phyloP scores from a whole-genome alignment of 2,329 filamentous ascomycete genomes.

The Colletotrichum incanum region DNA sequence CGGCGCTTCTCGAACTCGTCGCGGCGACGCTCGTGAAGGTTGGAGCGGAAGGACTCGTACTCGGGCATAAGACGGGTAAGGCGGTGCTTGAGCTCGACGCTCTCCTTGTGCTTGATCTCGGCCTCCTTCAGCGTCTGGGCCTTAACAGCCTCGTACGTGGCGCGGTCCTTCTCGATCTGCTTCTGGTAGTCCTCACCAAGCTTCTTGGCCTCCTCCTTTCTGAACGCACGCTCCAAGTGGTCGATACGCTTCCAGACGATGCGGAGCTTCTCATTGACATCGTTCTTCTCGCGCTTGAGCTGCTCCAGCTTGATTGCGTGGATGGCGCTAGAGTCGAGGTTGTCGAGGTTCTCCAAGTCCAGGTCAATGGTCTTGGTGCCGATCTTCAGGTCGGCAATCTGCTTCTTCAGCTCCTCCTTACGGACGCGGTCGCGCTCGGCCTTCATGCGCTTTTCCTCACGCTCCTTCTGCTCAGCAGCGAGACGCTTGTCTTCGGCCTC shows the following conservation, averaged over 20 bases:
- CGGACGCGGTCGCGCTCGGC: constrained; percentile 92
- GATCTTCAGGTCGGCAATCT: constrained; percentile 91
- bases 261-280: constrained; percentile 90
- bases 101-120: constrained; percentile 91
- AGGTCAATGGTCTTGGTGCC: constrained; percentile 83
- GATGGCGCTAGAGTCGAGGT: constrained; percentile 90
- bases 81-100: constrained; percentile 93
- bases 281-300: constrained; percentile 98
- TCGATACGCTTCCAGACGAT: constrained; percentile 96
- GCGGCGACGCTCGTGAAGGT: constrained; percentile 88
- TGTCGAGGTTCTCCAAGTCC: constrained; percentile 85
- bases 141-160: constrained; percentile 85
- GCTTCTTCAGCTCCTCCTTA: constrained; percentile 94
- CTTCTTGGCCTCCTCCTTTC: constrained; percentile 96
- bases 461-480: constrained; percentile 92
- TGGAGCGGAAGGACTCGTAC: constrained; percentile 88
- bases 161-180: constrained; percentile 84
- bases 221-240: constrained; percentile 96
- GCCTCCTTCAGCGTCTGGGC: constrained; percentile 84
- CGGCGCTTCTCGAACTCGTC: constrained; percentile 97
- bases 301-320: constrained; percentile 96
- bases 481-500: constrained; percentile 92
- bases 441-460: constrained; percentile 87
- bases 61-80: constrained; percentile 86
- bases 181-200: constrained; percentile 86